phyloP scores from a whole-genome alignment of 1,284 basidiomycete genomes.

The Rhodotorula sp. region DNA sequence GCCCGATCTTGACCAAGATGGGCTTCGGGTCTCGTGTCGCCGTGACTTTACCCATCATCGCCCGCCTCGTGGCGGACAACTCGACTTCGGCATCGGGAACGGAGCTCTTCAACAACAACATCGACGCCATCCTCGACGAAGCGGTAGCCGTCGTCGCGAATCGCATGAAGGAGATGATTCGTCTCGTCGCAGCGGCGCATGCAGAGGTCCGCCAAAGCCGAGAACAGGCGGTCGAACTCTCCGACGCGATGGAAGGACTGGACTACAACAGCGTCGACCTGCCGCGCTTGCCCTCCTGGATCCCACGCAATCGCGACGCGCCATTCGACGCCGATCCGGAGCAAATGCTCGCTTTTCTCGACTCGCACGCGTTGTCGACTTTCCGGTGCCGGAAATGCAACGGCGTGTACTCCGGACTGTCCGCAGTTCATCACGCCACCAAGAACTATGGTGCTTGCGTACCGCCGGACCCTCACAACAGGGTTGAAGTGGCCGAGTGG shows the following conservation, averaged over 20 bases:
- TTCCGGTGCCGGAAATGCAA: conserved; percentile 1
- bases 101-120: background rate
- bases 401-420: background rate
- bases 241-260: background rate
- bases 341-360: conserved; percentile 15
- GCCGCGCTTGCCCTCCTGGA: conserved; percentile 13
- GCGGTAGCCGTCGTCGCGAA: background rate
- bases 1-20: background rate
- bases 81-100: too few species aligned
- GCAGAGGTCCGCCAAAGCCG: background rate
- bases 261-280: background rate
- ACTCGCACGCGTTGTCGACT: background rate
- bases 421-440: background rate
- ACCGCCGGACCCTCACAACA: background rate
- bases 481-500: background rate
- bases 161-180: conserved; percentile 5
- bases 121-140: background rate
- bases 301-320: background rate
- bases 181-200: background rate
- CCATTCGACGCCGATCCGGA: conserved; percentile 12
- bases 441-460: background rate
- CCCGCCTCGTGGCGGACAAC: background rate
- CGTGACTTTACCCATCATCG: background rate
- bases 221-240: too few species aligned
- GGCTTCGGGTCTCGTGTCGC: background rate